phyloP scores from a whole-genome alignment of 2,329 filamentous ascomycete species.

The Leptographium galeiforme region DNA sequence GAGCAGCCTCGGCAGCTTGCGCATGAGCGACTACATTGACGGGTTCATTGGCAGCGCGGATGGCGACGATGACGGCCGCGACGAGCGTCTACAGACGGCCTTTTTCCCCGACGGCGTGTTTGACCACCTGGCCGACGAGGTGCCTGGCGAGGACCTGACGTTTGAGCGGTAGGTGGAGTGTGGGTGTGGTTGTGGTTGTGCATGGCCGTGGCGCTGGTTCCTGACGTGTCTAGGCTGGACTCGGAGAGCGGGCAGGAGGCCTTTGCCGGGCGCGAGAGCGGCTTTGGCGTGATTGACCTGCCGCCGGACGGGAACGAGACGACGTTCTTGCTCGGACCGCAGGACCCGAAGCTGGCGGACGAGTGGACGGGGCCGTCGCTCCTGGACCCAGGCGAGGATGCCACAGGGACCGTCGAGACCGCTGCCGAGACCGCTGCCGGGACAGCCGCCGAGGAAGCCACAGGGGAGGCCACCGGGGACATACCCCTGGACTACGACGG shows the following conservation, averaged over 20 bases:
- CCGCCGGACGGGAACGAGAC: constrained; percentile 35
- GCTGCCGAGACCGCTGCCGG: too few relatives aligned
- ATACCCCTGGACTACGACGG: constrained; percentile 2
- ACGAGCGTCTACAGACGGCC: constrained; percentile 31
- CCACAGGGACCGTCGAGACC: too few relatives aligned
- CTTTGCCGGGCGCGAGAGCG: constrained; percentile 28
- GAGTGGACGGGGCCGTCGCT: constrained; percentile 3
- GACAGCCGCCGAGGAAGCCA: not conserved
- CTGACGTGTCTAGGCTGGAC: constrained; percentile 15
- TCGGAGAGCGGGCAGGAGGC: constrained; percentile 27
- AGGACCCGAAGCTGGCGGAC: constrained; percentile 13
- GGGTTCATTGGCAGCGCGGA: constrained; percentile 17
- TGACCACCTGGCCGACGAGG: constrained; percentile 26
- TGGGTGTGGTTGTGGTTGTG: not conserved
- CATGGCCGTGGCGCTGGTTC: not conserved
- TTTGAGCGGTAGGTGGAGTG: constrained; percentile 26
- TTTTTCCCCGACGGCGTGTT: constrained; percentile 37
- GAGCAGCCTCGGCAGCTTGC: constrained; percentile 37
- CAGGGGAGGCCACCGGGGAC: not conserved
- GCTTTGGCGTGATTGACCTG: constrained; percentile 35
- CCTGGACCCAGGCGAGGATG: too few relatives aligned
- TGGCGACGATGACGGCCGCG: constrained; percentile 20
- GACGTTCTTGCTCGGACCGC: constrained; percentile 24
- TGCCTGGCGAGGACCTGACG: constrained; percentile 24
- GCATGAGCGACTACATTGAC: constrained; percentile 38